A percentile compares a stretch with the other conserved stretches of the same genome.
These are phyloP conservation scores for Centaurea solstitialis DNA, from an alignment of 129 eudicot genomes.

Conservation along the genomic window DNA sequence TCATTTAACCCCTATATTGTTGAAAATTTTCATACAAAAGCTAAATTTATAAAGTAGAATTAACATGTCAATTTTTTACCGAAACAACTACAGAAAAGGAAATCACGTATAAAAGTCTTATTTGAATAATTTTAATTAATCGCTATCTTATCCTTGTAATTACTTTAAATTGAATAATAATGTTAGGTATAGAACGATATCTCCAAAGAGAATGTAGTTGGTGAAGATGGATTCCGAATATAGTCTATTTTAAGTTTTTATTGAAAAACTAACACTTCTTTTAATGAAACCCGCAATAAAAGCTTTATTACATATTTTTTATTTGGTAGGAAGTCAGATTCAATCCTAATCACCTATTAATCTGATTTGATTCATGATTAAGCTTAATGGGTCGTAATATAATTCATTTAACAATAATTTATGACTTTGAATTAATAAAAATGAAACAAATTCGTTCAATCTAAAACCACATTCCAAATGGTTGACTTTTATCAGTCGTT, in stretches of 20 bases:
- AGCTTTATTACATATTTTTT: not conserved
- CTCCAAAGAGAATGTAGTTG: slow-evolving; percentile 17
- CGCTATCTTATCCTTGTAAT: not conserved
- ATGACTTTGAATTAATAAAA: not conserved
- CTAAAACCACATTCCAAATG: not conserved
- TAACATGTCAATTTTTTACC: not conserved
- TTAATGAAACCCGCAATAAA: not conserved
- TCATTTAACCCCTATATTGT: not conserved
- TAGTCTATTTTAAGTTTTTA: not conserved
- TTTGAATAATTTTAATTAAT: not conserved
- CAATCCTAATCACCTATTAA: not conserved
- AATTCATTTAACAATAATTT: not conserved
- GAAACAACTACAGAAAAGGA: not conserved
- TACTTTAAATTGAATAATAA: not conserved
- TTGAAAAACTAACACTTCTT: not conserved
- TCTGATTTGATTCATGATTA: not conserved
- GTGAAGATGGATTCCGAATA: not conserved
- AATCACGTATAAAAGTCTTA: not conserved
- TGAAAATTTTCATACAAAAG: not conserved
- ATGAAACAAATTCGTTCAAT: not conserved
- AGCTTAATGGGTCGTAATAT: not conserved
- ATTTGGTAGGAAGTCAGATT: not conserved
- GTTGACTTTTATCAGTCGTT: not conserved
- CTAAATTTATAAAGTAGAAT: not conserved
- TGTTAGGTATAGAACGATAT: slow-evolving; percentile 6